Evolutionary conservation across 2,329 filamentous ascomycete genomes (phyloP).

Genomic region (Seiridium unicorne): DNA sequence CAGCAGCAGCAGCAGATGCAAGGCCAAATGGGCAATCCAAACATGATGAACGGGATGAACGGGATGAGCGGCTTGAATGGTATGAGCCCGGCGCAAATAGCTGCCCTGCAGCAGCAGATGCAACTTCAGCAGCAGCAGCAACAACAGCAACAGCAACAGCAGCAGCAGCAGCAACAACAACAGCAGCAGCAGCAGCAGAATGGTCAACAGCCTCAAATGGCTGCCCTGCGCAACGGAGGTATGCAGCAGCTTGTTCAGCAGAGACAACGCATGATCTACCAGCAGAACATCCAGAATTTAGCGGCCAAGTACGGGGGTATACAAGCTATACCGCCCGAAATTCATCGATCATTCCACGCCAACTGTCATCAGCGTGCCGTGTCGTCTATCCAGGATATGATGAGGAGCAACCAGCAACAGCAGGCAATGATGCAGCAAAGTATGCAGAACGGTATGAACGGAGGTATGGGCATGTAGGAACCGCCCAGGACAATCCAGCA

Average conservation of each 20-base stretch:
- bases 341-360: constrained; percentile 42
- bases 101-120: constrained; percentile 31
- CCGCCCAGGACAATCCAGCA: background rate
- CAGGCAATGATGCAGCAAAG: constrained; percentile 35
- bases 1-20: constrained; percentile 36
- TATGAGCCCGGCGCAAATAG: constrained; percentile 29
- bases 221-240: background rate
- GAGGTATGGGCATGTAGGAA: constrained; percentile 29
- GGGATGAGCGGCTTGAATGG: constrained; percentile 12
- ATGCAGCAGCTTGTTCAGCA: constrained; percentile 29
- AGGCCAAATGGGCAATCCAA: constrained; percentile 27
- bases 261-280: constrained; percentile 36
- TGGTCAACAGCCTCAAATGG: constrained; percentile 13
- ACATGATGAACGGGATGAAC: constrained; percentile 34
- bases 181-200: constrained; percentile 12
- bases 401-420: constrained; percentile 18
- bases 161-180: constrained; percentile 18
- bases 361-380: constrained; percentile 36
- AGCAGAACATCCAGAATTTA: constrained; percentile 33
- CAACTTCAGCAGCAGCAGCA: constrained; percentile 26
- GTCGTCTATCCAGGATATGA: constrained; percentile 12
- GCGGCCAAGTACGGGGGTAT: constrained; percentile 37
- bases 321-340: constrained; percentile 45
- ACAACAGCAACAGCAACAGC: constrained; percentile 27
- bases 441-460: constrained; percentile 45